Conservation (phyloP, 83 land plant species). For the Isoetes engelmannii region DNA sequence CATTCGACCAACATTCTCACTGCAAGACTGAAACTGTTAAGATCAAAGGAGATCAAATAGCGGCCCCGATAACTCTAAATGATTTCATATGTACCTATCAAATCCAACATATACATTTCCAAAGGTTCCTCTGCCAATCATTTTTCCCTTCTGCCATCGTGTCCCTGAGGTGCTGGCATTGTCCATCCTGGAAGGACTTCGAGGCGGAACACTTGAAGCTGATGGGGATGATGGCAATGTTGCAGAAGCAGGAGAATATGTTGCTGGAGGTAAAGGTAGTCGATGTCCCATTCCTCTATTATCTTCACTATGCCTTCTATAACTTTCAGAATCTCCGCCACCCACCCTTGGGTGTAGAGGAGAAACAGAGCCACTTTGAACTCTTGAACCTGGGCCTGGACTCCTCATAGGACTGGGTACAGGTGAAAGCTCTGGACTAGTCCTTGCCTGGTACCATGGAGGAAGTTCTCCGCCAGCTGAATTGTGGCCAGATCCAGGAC, state of each 20-base stretch:
- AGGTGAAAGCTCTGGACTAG: slow-evolving; percentile 74
- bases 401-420: slow-evolving; percentile 68
- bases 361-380: slow-evolving; percentile 67
- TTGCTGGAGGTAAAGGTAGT: slow-evolving; percentile 60
- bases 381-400: slow-evolving; percentile 68
- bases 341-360: slow-evolving; percentile 64
- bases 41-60: background rate
- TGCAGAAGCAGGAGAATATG: slow-evolving; percentile 35
- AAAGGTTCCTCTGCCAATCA: slow-evolving; percentile 66
- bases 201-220: slow-evolving; percentile 37
- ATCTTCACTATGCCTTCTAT: slow-evolving; percentile 42
- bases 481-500: slow-evolving; percentile 81
- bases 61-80: background rate
- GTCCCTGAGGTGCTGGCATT: slow-evolving; percentile 55
- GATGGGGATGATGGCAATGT: slow-evolving; percentile 36
- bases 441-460: slow-evolving; percentile 59
- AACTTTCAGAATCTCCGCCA: slow-evolving; percentile 42
- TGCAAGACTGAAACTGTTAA: slow-evolving; percentile 20
- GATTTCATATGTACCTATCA: slow-evolving; percentile 40
- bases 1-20: slow-evolving; percentile 73
- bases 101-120: slow-evolving; percentile 80
- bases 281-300: slow-evolving; percentile 54
- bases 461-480: slow-evolving; percentile 58
- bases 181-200: slow-evolving; percentile 62
- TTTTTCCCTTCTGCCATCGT: slow-evolving; percentile 69